A percentile compares a stretch with the other conserved stretches of the same genome.
These are phyloP conservation scores for Penicillium parvum DNA, from an alignment of 495 filamentous ascomycete species.

Conservation along the genomic window DNA sequence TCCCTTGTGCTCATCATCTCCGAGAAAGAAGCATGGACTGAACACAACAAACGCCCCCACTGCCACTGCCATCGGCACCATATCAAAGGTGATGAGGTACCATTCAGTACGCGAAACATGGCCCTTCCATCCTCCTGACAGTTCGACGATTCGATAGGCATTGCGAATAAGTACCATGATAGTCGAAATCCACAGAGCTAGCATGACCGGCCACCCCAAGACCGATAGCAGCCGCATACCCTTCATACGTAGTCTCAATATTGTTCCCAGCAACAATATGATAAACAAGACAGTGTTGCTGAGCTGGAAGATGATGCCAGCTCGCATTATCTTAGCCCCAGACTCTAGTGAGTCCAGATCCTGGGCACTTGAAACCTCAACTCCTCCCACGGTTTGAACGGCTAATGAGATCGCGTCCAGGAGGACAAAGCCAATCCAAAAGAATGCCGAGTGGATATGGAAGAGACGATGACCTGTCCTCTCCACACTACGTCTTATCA, in stretches of 20 bases:
- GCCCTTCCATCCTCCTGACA: constrained; percentile 5
- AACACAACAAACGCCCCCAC: constrained; percentile 1
- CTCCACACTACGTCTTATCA: constrained; percentile 1
- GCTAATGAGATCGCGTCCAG: constrained; percentile 5
- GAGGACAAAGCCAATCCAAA: constrained; percentile 2
- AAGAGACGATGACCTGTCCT: neutral
- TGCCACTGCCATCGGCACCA: constrained; percentile 3
- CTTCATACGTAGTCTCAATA: neutral
- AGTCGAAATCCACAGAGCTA: constrained; percentile 5
- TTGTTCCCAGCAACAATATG: neutral
- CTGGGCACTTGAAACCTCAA: constrained; percentile 1
- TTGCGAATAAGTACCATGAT: constrained; percentile 6
- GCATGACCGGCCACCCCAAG: neutral
- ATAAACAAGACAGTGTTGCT: constrained; percentile 5
- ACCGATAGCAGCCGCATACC: neutral
- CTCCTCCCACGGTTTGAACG: constrained; percentile 6
- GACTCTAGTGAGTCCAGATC: neutral
- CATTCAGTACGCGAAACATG: constrained; percentile 4
- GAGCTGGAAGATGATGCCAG: constrained; percentile 7
- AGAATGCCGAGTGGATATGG: neutral
- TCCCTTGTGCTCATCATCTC: neutral
- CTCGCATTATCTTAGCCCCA: neutral
- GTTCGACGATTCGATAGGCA: constrained; percentile 4
- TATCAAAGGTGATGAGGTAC: constrained; percentile 6
- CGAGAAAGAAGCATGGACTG: constrained; percentile 1